Conservation (phyloP, 2,329 filamentous ascomycete genomes). For the Pseudocercospora cruenta region DNA sequence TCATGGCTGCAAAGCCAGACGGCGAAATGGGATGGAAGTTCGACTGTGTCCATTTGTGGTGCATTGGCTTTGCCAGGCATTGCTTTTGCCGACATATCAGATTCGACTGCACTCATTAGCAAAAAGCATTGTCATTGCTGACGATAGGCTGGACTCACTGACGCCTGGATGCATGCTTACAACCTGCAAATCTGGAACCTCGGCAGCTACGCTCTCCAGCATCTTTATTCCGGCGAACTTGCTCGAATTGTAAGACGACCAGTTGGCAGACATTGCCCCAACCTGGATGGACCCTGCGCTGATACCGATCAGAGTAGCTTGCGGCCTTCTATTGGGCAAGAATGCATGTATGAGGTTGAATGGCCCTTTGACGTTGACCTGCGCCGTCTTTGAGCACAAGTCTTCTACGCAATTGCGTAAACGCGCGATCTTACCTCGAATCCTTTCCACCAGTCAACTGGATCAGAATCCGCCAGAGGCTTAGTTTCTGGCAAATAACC, state of each 20-base stretch:
- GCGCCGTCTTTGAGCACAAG: neutral
- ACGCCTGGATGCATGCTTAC: neutral
- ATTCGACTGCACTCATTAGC: neutral
- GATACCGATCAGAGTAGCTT: neutral
- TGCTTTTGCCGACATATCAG: neutral
- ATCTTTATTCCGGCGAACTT: neutral
- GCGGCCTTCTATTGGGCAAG: neutral
- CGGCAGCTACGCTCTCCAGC: neutral
- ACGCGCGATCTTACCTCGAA: neutral
- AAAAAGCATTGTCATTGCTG: neutral
- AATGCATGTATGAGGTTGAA: neutral
- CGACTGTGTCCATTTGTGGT: neutral
- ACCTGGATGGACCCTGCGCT: neutral
- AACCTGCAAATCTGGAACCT: conserved; percentile 2
- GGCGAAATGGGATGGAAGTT: conserved; percentile 24
- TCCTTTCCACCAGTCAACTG: neutral
- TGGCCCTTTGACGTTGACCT: neutral
- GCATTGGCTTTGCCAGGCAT: neutral
- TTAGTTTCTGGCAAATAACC: neutral
- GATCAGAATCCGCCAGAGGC: neutral
- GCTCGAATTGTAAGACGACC: neutral
- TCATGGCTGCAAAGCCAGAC: conserved; percentile 46
- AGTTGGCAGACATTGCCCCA: neutral
- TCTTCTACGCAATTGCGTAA: neutral
- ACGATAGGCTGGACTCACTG: neutral